phyloP scores from a whole-genome alignment of 2,329 filamentous ascomycete genomes.

The Salinomyces thailandicus region DNA sequence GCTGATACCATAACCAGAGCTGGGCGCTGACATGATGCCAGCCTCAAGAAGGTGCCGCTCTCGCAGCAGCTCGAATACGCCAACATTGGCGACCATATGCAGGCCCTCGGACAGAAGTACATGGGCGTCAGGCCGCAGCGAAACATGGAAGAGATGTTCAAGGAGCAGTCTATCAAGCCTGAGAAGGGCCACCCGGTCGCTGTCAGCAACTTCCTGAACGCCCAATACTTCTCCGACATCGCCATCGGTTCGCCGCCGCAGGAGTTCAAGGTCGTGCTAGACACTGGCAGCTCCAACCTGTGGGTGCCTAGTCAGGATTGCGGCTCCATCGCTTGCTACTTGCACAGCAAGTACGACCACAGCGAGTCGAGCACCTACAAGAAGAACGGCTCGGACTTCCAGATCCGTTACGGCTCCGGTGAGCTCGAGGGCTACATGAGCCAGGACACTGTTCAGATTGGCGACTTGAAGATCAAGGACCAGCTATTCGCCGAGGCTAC shows the following conservation, averaged over 20 bases:
- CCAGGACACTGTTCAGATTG: slow-evolving; percentile 74
- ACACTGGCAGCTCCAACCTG: slow-evolving; percentile 97
- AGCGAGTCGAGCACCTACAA: slow-evolving; percentile 81
- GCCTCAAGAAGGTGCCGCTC: slow-evolving; percentile 84
- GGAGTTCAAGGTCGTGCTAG: slow-evolving; percentile 94
- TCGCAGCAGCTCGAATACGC: slow-evolving; percentile 78
- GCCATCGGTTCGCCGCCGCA: slow-evolving; percentile 84
- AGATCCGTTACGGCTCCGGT: slow-evolving; percentile 92
- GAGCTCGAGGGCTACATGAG: slow-evolving; percentile 90
- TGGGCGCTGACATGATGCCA: background rate
- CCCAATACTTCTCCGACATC: slow-evolving; percentile 98
- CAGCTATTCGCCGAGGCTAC: slow-evolving; percentile 97
- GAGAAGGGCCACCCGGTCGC: slow-evolving; percentile 69
- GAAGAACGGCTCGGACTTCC: slow-evolving; percentile 84
- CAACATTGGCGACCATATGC: slow-evolving; percentile 71
- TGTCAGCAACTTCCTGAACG: slow-evolving; percentile 95
- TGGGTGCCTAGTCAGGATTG: slow-evolving; percentile 92
- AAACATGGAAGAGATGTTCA: slow-evolving; percentile 70
- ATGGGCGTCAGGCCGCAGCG: slow-evolving; percentile 65
- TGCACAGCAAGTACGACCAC: slow-evolving; percentile 94
- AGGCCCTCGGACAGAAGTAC: slow-evolving; percentile 88
- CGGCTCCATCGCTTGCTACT: slow-evolving; percentile 92
- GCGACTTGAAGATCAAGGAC: slow-evolving; percentile 75
- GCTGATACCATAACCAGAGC: background rate
- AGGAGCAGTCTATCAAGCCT: slow-evolving; percentile 55